These are phyloP conservation scores for Cryptococcus sp. DNA, from an alignment of 1,284 basidiomycete genomes.

Conservation along the genomic window DNA sequence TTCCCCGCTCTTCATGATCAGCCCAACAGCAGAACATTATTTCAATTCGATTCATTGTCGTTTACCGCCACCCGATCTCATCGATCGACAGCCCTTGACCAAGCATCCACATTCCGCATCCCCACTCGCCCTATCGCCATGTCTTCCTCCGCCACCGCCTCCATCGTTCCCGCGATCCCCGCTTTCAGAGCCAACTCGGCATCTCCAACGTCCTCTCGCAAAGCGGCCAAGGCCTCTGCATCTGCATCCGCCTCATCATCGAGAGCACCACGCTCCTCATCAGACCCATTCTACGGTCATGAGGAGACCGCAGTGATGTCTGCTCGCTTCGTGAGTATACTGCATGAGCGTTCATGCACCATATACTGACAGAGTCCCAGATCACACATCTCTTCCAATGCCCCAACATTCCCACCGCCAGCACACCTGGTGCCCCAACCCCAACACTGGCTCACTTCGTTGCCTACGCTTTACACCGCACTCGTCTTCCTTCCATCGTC, in stretches of 20 bases:
- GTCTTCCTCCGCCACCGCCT: conserved; percentile 22
- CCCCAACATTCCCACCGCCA: conserved; percentile 50
- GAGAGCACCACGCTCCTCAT: conserved; percentile 29
- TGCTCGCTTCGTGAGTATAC: conserved; percentile 69
- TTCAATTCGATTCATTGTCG: too few species aligned
- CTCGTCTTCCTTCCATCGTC: conserved; percentile 76
- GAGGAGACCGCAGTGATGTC: conserved; percentile 66
- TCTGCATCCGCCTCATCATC: conserved; percentile 45
- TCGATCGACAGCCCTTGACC: neutral
- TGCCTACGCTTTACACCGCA: conserved; percentile 86
- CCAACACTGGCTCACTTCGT: conserved; percentile 76
- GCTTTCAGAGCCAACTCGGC: conserved; percentile 41
- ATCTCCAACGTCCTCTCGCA: conserved; percentile 46
- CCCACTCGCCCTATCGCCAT: conserved; percentile 18
- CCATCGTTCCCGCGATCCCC: conserved; percentile 22
- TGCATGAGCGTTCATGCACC: neutral
- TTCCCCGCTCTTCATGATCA: too few species aligned
- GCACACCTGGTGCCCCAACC: conserved; percentile 47
- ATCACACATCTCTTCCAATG: conserved; percentile 58
- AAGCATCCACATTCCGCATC: neutral
- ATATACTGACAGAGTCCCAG: conserved; percentile 15
- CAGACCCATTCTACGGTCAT: conserved; percentile 78
- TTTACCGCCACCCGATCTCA: neutral
- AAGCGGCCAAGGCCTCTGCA: conserved; percentile 47
- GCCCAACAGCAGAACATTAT: too few species aligned